These are phyloP conservation scores for Fagopyrum esculentum DNA, from an alignment of 148 eudicot species.

Conservation along the genomic window DNA sequence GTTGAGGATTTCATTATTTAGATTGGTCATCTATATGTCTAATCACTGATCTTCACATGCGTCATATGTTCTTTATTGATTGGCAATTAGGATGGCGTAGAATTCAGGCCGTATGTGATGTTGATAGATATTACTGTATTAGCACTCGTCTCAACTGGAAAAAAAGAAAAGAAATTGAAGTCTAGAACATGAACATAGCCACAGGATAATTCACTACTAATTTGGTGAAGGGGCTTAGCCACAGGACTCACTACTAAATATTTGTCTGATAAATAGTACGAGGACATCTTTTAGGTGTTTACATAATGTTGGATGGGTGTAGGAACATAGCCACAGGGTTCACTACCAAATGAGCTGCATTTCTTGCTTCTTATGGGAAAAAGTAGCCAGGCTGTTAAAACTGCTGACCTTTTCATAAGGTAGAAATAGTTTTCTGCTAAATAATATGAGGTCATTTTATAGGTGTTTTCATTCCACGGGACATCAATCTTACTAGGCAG, in stretches of 20 bases:
- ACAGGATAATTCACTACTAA: neutral
- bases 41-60: neutral
- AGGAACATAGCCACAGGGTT: too few species aligned
- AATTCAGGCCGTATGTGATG: too few species aligned
- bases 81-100: neutral
- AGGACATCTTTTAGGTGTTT: too few species aligned
- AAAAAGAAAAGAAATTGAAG: neutral
- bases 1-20: neutral
- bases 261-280: too few species aligned
- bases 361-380: neutral
- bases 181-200: neutral
- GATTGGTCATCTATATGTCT: neutral
- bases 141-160: neutral
- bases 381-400: neutral
- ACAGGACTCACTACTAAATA: too few species aligned
- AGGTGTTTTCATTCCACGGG: neutral
- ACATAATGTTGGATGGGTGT: too few species aligned
- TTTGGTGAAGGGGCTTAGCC: too few species aligned
- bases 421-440: neutral
- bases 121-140: neutral
- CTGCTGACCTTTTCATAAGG: neutral
- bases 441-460: neutral
- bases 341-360: too few species aligned
- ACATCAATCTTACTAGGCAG: too few species aligned
- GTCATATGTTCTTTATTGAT: neutral